Evolutionary conservation across 2,329 filamentous ascomycete species (phyloP), one percentile per base, ranked within the genome.

Genomic region (Pezicula rhizophila): DNA sequence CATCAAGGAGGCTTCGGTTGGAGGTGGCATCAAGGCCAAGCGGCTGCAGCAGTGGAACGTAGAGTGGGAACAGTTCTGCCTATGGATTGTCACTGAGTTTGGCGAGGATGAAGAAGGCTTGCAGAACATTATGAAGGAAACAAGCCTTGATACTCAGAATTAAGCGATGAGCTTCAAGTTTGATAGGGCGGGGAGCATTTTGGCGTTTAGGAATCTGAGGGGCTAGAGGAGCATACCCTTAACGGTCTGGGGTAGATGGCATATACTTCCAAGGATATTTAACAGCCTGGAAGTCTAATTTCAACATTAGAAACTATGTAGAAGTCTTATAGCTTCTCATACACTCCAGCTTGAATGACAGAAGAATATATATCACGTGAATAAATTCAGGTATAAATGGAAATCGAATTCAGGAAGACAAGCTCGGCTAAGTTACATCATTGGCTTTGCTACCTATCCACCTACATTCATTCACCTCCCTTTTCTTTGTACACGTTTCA

Each of bases 41-140:
- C 76, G 84, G 53, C 68, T 97, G 66, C 81, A 82, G 64, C 77
- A 91, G 66, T 96, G 91, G 89, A 78, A 80, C 44, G 70, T 80
- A 33, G 80, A 87, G 57, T 97, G 91, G 82, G 92, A 97, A 72
- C 77, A 80, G 61, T 97, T 93, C 64, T 97, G 91, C 63, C 76
- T 89, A 47, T 96, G 90, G 90, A 76, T 97, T 40, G 85, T 96
- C 8, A 75, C 82, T 34, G 87, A 95, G 69, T 95, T 79, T 70
- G 78, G 62, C 35, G 72, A 76, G 54, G 73, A 60, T 41, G 54
- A 42, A 2, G 55, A 56, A 18, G 55, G 57, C 43, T 37, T 57
- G 5, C 45, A 47, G 41, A 53, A 53, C 23, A 50, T 56, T 39
- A 52, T 46, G 46, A 46, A 38, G 45, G 55, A 57, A 25, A 51